These are phyloP conservation scores for Amaranthus tricolor DNA, from an alignment of 179 eudicot species.

Conservation along the genomic window DNA sequence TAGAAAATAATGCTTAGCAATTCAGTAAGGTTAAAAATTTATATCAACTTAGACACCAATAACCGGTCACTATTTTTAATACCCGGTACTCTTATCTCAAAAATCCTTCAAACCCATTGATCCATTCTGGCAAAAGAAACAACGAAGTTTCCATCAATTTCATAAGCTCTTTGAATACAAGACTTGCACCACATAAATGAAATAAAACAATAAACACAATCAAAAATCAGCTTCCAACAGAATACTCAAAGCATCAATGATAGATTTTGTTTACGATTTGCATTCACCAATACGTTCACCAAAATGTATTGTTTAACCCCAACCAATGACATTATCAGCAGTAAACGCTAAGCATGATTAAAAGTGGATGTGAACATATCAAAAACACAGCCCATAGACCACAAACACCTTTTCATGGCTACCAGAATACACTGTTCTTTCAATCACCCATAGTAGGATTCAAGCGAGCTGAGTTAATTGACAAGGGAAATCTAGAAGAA, in stretches of 20 bases:
- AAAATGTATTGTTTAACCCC: not conserved
- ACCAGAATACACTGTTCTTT: too few species aligned
- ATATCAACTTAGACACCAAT: not conserved
- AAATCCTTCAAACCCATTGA: not conserved
- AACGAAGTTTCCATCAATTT: too few species aligned
- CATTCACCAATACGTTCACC: not conserved
- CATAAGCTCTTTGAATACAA: not conserved
- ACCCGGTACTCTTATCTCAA: not conserved
- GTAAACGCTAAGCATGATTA: too few species aligned
- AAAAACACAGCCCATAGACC: too few species aligned
- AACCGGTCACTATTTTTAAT: not conserved
- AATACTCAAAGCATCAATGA: not conserved
- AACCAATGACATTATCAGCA: not conserved
- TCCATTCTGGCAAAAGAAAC: not conserved
- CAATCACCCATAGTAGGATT: too few species aligned
- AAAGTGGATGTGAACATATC: too few species aligned
- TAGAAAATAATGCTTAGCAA: not conserved
- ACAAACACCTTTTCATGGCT: too few species aligned
- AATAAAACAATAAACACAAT: not conserved
- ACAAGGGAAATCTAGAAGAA: too few species aligned
- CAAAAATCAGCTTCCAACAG: not conserved
- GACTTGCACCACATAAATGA: not conserved
- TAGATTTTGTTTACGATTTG: not conserved
- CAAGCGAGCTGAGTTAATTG: too few species aligned
- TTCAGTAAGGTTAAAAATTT: not conserved